Evolutionary conservation across 2,329 filamentous ascomycete genomes (phyloP), one percentile per base, ranked within the genome.

Genomic region (Mycocentrospora acerina): DNA sequence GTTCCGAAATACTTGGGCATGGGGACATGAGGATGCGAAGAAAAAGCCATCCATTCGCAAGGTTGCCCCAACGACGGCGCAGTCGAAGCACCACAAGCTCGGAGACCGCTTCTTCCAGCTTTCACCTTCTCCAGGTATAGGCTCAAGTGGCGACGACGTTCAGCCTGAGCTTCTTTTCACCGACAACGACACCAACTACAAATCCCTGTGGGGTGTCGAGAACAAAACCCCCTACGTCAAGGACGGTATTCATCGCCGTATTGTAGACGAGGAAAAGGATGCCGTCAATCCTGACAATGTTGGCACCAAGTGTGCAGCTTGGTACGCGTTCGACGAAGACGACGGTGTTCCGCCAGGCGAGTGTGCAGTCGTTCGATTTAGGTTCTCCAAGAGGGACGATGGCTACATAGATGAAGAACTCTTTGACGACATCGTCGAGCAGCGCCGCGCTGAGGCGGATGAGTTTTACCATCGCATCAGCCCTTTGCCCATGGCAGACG

Each of bases 1-100:
- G 89, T 97, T 96, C 74, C 83, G 91, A 50, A 97, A 97, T 67
- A 96, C 90, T 3, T 97, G 93, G 93, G 81, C 86, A 26, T 97
- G 91, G 91, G 91, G 90, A 15, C 80, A 86, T 48, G 88, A 95
- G 60, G 66, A 81, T 9, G 73, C 77, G 19, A 80, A 86, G 34
- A 83, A 84, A 65, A 95, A 94, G 70, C 93, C 91, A 0, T 81
- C 76, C n/a, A 86, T 96, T 46, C 74, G 77, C 35, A 77, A 82
- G 48, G 71, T 82, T 17, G 79, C 76, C 16, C 80, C 86, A 18
- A 82, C 84, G 32, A 77, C 84, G 37, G 84, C 82, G 38, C 83
- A 87, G 59, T 86, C 89, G n/a, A 82, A 80, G 22, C 91, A 97
- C 62, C 76, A 81, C 63, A 85, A 81, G 39, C 74, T 97, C 16